phyloP scores from a whole-genome alignment of 441 rosid species.

The Adansonia grandidieri region DNA sequence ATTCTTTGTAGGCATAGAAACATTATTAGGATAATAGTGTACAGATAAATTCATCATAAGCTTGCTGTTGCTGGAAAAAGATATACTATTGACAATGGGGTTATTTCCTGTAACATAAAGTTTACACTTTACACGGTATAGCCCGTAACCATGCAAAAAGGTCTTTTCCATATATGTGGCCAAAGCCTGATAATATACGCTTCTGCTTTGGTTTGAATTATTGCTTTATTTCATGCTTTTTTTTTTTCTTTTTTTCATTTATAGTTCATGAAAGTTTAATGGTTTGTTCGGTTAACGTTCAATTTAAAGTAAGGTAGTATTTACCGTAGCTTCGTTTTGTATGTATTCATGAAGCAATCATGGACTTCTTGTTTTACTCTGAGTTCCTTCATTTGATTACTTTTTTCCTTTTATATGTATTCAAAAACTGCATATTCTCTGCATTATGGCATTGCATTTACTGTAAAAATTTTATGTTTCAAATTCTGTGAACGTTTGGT shows the following conservation, averaged over 20 bases:
- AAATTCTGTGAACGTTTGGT: not conserved
- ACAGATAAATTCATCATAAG: constrained; percentile 1
- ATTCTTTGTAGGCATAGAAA: constrained; percentile 1
- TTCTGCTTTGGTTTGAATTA: not conserved
- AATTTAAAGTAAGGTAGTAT: constrained; percentile 2
- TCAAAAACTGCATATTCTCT: not conserved
- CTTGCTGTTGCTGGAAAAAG: not conserved
- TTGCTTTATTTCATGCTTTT: not conserved
- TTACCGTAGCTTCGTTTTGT: not conserved
- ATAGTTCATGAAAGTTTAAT: not conserved
- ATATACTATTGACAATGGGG: not conserved
- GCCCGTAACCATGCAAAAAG: not conserved
- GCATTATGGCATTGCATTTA: not conserved
- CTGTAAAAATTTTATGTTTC: not conserved
- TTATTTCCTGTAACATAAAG: not conserved
- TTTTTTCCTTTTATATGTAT: not conserved
- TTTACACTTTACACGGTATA: not conserved
- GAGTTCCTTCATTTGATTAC: constrained; percentile 8
- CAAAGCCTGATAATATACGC: not conserved
- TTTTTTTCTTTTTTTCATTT: not conserved
- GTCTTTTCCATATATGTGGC: not conserved
- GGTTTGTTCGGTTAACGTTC: not conserved
- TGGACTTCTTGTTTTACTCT: not conserved
- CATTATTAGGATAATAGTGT: not conserved
- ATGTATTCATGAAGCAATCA: not conserved